Conservation (phyloP, 352 stramenopile species). For the Pythium coloratum region DNA sequence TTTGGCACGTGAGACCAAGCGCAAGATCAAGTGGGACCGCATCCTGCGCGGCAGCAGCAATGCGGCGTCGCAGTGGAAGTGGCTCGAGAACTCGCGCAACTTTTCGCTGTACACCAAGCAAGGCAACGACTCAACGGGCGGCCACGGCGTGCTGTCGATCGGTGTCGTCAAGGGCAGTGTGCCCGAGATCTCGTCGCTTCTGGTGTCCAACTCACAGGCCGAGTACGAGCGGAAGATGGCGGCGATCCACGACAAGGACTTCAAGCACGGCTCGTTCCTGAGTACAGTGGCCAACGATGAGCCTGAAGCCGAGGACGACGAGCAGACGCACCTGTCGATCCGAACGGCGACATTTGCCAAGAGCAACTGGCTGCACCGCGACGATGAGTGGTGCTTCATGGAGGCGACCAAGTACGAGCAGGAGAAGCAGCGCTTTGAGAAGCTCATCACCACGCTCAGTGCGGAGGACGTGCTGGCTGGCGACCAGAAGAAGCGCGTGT, state of each 20-base stretch:
- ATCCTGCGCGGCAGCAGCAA: constrained; percentile 7
- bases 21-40: constrained; percentile 20
- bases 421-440: constrained; percentile 18
- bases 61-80: constrained; percentile 21
- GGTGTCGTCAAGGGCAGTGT: constrained; percentile 13
- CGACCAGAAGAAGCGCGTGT: constrained; percentile 2
- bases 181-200: constrained; percentile 15
- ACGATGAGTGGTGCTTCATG: constrained; percentile 26
- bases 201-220: background rate
- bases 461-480: constrained; percentile 8
- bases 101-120: constrained; percentile 23
- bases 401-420: constrained; percentile 16
- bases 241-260: constrained; percentile 19
- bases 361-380: constrained; percentile 13
- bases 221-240: constrained; percentile 22
- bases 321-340: constrained; percentile 12
- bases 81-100: constrained; percentile 19
- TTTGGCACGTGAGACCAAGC: constrained; percentile 18
- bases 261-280: constrained; percentile 16
- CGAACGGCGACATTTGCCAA: constrained; percentile 17
- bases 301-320: background rate
- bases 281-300: background rate
- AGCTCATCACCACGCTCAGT: constrained; percentile 21
- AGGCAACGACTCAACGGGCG: background rate
- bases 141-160: constrained; percentile 19